Conservation (phyloP, 1,139 yeast genomes). For the Nakaseomyces nivariensis region DNA sequence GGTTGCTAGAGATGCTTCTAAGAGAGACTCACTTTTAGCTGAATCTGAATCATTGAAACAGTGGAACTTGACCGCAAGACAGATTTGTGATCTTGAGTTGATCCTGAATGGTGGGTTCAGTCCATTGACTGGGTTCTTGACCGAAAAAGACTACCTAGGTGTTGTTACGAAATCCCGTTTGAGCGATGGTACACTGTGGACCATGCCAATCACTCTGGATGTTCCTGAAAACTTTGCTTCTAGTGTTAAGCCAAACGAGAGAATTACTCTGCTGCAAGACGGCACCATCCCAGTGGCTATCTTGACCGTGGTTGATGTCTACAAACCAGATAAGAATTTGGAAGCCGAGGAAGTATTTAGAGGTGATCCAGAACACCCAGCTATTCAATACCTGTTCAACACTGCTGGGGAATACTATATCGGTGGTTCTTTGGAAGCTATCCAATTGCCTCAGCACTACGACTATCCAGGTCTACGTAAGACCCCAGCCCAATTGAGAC, state of each 20-base stretch:
- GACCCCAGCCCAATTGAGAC: conserved; percentile 83
- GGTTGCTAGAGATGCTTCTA: conserved; percentile 66
- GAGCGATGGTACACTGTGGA: conserved; percentile 72
- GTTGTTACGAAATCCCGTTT: conserved; percentile 75
- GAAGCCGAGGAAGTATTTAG: conserved; percentile 87
- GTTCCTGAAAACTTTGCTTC: conserved; percentile 48
- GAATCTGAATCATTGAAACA: conserved; percentile 44
- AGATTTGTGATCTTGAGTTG: conserved; percentile 85
- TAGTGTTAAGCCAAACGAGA: conserved; percentile 43
- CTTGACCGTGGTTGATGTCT: conserved; percentile 67
- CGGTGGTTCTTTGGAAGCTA: conserved; percentile 83
- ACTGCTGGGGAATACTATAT: conserved; percentile 75
- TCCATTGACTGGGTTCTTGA: conserved; percentile 80
- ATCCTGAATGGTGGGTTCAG: conserved; percentile 92
- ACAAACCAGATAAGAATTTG: conserved; percentile 63
- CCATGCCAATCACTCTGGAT: conserved; percentile 88
- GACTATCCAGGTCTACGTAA: conserved; percentile 82
- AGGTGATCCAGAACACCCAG: conserved; percentile 97
- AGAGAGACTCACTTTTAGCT: conserved; percentile 43
- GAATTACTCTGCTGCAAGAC: conserved; percentile 72
- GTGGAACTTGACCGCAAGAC: conserved; percentile 62
- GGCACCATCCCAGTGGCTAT: conserved; percentile 76
- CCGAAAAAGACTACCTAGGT: conserved; percentile 65
- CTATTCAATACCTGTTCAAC: conserved; percentile 61
- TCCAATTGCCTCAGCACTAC: conserved; percentile 77